A percentile compares a stretch with the other conserved stretches of the same genome.
phyloP scores from a whole-genome alignment of 495 filamentous ascomycete species.

The Xylaria curta region DNA sequence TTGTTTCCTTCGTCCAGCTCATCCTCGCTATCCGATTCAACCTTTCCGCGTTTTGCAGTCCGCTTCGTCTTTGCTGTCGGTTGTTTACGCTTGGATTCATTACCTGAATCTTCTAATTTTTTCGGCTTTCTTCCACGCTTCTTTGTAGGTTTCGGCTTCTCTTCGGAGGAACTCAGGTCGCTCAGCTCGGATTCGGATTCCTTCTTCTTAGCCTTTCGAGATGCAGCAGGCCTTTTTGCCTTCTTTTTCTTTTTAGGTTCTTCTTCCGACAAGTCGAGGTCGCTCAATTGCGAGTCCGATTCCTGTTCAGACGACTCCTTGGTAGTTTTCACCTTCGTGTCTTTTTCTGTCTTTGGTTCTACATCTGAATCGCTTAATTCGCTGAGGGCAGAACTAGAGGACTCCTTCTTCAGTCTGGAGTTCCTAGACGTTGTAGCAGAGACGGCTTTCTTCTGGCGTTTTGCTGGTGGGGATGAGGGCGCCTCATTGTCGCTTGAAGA shows the following conservation, averaged over 20 bases:
- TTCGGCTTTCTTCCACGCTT: conserved; percentile 35
- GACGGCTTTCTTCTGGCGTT: conserved; percentile 43
- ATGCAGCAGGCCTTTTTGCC: conserved; percentile 24
- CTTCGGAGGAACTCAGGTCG: conserved; percentile 36
- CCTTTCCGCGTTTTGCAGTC: conserved; percentile 32
- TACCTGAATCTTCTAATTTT: conserved; percentile 25
- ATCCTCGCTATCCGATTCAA: conserved; percentile 48
- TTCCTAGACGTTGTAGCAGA: conserved; percentile 29
- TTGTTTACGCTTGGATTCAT: conserved; percentile 38
- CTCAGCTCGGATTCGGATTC: conserved; percentile 41
- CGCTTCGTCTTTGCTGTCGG: conserved; percentile 36
- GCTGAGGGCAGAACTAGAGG: conserved; percentile 39
- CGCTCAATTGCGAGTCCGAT: conserved; percentile 39
- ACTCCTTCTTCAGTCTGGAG: conserved; percentile 38
- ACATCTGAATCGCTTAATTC: conserved; percentile 40
- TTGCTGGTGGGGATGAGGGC: conserved; percentile 30
- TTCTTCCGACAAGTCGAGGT: conserved; percentile 34
- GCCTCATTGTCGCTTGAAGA: conserved; percentile 41
- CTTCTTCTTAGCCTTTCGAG: conserved; percentile 37
- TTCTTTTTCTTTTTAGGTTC: conserved; percentile 32
- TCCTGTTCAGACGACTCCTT: conserved; percentile 31
- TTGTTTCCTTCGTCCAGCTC: conserved; percentile 39
- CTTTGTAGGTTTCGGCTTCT: conserved; percentile 45
- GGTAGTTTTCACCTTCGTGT: conserved; percentile 32
- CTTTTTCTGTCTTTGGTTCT: conserved; percentile 35